A percentile compares a stretch with the other conserved stretches of the same genome.
Conservation (phyloP, 2,329 filamentous ascomycete species). For the Stagonosporopsis tanaceti region DNA sequence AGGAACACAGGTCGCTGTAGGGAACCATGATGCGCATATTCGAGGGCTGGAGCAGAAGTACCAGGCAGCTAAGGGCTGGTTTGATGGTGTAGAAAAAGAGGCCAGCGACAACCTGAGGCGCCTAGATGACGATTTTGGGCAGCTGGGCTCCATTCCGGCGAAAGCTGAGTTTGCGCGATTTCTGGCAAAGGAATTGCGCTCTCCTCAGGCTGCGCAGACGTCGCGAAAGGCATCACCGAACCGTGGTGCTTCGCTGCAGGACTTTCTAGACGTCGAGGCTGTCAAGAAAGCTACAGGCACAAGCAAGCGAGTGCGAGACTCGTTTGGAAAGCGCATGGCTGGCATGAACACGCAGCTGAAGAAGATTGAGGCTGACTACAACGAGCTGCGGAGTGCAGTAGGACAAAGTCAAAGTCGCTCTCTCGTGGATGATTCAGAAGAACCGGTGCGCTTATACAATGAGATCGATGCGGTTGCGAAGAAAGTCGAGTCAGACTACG, state of each 20-base stretch:
- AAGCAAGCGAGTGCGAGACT: conserved; percentile 68
- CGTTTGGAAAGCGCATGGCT: conserved; percentile 66
- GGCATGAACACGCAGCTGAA: conserved; percentile 54
- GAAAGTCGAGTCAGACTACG: conserved; percentile 87
- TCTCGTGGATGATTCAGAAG: conserved; percentile 65
- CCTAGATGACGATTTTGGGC: conserved; percentile 73
- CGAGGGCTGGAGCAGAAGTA: conserved; percentile 76
- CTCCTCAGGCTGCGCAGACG: conserved; percentile 32
- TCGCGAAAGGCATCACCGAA: conserved; percentile 35
- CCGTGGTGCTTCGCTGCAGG: conserved; percentile 40
- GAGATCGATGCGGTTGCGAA: conserved; percentile 87
- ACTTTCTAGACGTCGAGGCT: conserved; percentile 77
- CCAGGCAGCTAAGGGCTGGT: conserved; percentile 74
- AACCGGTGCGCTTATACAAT: conserved; percentile 74
- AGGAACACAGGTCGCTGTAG: conserved; percentile 83
- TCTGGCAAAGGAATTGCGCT: conserved; percentile 45
- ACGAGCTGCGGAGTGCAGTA: conserved; percentile 55
- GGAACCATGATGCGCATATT: conserved; percentile 81
- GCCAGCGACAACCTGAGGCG: conserved; percentile 69
- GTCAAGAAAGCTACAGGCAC: conserved; percentile 75
- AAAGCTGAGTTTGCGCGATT: conserved; percentile 69
- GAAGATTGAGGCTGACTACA: conserved; percentile 52
- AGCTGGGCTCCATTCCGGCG: conserved; percentile 70
- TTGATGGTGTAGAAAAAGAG: conserved; percentile 71
- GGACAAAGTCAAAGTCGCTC: conserved; percentile 60